A percentile compares a stretch with the other conserved stretches of the same genome.
Conservation (phyloP, 768 basidiomycete genomes). For the Suillus alpinus region DNA sequence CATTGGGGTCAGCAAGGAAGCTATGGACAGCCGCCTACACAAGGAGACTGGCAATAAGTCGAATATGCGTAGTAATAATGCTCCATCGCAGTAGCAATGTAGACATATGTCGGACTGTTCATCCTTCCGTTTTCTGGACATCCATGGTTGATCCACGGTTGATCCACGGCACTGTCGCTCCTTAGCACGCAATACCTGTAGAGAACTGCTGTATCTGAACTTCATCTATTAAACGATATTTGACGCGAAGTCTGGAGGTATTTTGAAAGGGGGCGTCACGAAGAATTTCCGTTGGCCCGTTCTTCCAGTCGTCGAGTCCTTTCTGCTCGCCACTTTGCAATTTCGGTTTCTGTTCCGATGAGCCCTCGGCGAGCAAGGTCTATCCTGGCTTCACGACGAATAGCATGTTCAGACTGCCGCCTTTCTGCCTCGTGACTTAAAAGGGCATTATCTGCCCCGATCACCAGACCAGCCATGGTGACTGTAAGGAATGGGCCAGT, state of each 20-base stretch:
- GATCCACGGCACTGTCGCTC: slow-evolving; percentile 1
- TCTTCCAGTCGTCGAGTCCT: slow-evolving; percentile 22
- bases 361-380: slow-evolving; percentile 74
- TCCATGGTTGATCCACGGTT: slow-evolving; percentile 5
- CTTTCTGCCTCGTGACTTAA: slow-evolving; percentile 65
- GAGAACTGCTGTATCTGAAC: slow-evolving; percentile 18
- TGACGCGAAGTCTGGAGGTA: slow-evolving; percentile 6
- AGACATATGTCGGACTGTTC: slow-evolving; percentile 13
- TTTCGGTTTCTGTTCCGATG: slow-evolving; percentile 81
- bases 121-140: slow-evolving; percentile 5
- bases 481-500: slow-evolving; percentile 36
- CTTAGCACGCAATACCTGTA: slow-evolving; percentile 4
- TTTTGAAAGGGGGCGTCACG: not conserved
- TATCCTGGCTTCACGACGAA: slow-evolving; percentile 71
- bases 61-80: slow-evolving; percentile 11
- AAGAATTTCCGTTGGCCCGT: not conserved
- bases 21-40: slow-evolving; percentile 31
- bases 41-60: slow-evolving; percentile 23
- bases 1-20: slow-evolving; percentile 16
- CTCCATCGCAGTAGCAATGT: slow-evolving; percentile 12
- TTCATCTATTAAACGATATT: slow-evolving; percentile 8
- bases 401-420: slow-evolving; percentile 62
- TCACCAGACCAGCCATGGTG: slow-evolving; percentile 64
- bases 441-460: slow-evolving; percentile 75
- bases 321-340: slow-evolving; percentile 71